Evolutionary conservation across 106 monocot species (phyloP).

Genomic region (Platanthera guangdongensis): DNA sequence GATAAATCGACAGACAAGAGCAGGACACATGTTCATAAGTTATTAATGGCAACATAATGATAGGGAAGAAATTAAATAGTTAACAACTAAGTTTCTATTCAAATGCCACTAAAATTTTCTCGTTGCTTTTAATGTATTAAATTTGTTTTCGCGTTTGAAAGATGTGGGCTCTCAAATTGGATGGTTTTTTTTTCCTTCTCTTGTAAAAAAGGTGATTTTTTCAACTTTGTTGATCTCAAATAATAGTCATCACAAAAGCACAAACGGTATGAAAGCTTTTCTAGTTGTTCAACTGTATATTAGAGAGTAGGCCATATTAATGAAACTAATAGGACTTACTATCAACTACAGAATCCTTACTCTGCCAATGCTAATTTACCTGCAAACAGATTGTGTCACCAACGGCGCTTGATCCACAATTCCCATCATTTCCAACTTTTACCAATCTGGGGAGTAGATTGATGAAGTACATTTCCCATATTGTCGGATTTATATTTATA

Average conservation of each 20-base stretch:
- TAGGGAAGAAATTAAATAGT: no score
- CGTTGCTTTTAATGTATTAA: no score
- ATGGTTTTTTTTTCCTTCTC: no score
- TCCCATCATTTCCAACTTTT: slow-evolving; percentile 58
- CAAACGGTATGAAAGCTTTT: neutral
- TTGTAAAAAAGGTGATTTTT: no score
- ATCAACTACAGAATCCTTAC: neutral
- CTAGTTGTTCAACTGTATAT: neutral
- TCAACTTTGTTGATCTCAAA: neutral
- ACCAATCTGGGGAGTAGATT: slow-evolving; percentile 58
- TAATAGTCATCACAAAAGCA: neutral
- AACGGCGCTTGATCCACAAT: slow-evolving; percentile 66
- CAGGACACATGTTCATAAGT: no score
- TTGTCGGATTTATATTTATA: slow-evolving; percentile 70
- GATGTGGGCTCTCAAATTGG: no score
- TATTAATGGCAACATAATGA: no score
- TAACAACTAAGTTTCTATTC: no score
- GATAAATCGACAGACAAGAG: no score
- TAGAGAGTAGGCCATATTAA: no score
- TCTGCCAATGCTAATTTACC: slow-evolving; percentile 19
- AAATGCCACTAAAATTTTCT: no score
- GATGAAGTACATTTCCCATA: slow-evolving; percentile 72
- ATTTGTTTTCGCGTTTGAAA: no score
- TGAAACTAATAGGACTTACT: neutral
- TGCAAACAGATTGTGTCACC: slow-evolving; percentile 82